Percentiles rank a stretch among this genome's conserved stretches.
phyloP scores from a whole-genome alignment of 2,329 filamentous ascomycete genomes.

The Simplicillium sp. region DNA sequence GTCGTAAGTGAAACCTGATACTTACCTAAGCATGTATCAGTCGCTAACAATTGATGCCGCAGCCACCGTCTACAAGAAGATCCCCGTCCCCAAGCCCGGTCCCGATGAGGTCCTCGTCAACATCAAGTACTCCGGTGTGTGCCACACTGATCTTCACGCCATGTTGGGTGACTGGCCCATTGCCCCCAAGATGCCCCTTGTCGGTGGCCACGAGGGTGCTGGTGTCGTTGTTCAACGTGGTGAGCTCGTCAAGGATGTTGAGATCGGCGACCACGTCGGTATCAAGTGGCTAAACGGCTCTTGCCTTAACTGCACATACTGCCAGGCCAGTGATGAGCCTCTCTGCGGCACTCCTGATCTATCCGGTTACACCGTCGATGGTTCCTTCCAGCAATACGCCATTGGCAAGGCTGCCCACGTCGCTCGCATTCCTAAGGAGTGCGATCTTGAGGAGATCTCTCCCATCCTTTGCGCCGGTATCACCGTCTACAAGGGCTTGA shows the following conservation, averaged over 20 bases:
- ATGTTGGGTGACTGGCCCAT: conserved; percentile 88
- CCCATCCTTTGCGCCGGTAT: conserved; percentile 79
- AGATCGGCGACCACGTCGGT: conserved; percentile 78
- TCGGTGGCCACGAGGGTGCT: conserved; percentile 74
- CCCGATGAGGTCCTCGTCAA: conserved; percentile 89
- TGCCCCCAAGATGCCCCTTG: conserved; percentile 69
- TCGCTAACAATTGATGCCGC: conserved; percentile 5
- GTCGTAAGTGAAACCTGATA: conserved; percentile 36
- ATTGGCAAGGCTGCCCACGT: conserved; percentile 81
- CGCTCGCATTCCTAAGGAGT: conserved; percentile 69
- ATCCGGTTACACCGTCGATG: conserved; percentile 88
- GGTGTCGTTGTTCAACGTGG: conserved; percentile 76
- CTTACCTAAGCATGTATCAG: neutral
- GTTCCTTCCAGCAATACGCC: conserved; percentile 86
- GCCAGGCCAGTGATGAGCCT: conserved; percentile 70
- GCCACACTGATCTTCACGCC: conserved; percentile 75
- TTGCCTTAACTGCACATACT: conserved; percentile 77
- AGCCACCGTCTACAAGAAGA: conserved; percentile 67
- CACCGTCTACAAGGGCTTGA: conserved; percentile 86
- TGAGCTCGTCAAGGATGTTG: conserved; percentile 64
- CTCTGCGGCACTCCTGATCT: conserved; percentile 67
- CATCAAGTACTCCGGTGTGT: conserved; percentile 83
- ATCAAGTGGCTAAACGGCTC: conserved; percentile 91
- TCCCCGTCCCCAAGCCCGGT: conserved; percentile 71
- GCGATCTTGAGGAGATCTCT: conserved; percentile 65